phyloP scores from a whole-genome alignment of 2,329 filamentous ascomycete genomes.

The Nannizziopsis arthrosporioides region DNA sequence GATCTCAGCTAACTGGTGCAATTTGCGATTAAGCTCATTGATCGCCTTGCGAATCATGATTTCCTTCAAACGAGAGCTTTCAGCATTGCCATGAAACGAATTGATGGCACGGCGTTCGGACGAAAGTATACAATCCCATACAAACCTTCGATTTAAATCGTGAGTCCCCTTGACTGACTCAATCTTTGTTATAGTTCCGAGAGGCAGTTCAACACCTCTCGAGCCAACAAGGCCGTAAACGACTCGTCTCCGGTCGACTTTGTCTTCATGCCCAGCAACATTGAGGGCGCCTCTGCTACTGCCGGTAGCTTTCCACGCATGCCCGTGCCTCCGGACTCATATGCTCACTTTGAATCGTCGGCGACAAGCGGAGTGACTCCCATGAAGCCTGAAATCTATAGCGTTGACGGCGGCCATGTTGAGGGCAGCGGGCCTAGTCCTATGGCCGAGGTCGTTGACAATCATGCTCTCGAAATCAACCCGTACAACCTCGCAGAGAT shows the following conservation, averaged over 20 bases:
- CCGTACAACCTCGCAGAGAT: conserved; percentile 45
- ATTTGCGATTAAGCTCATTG: conserved; percentile 32
- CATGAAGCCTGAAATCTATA: conserved; percentile 48
- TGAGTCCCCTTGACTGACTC: not conserved
- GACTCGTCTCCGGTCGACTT: conserved; percentile 54
- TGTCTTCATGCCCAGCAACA: conserved; percentile 47
- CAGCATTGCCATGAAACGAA: conserved; percentile 42
- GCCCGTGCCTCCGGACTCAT: conserved; percentile 39
- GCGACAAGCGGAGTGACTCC: conserved; percentile 16
- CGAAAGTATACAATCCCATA: conserved; percentile 22
- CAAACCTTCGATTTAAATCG: not conserved
- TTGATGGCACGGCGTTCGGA: conserved; percentile 33
- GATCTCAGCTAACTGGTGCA: not conserved
- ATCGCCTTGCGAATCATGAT: conserved; percentile 44
- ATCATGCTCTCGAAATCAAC: conserved; percentile 44
- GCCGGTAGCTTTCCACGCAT: conserved; percentile 33
- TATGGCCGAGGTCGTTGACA: conserved; percentile 49
- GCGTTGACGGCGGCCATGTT: conserved; percentile 34
- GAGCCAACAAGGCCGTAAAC: conserved; percentile 43
- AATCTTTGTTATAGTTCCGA: conserved; percentile 1
- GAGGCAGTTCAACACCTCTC: conserved; percentile 52
- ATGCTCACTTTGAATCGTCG: conserved; percentile 21
- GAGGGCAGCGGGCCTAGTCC: conserved; percentile 41
- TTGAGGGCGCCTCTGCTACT: conserved; percentile 26
- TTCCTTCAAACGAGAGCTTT: conserved; percentile 43